These are phyloP conservation scores for Suhomyces yuchorum DNA, from an alignment of 1,139 yeast genomes.

Conservation along the genomic window DNA sequence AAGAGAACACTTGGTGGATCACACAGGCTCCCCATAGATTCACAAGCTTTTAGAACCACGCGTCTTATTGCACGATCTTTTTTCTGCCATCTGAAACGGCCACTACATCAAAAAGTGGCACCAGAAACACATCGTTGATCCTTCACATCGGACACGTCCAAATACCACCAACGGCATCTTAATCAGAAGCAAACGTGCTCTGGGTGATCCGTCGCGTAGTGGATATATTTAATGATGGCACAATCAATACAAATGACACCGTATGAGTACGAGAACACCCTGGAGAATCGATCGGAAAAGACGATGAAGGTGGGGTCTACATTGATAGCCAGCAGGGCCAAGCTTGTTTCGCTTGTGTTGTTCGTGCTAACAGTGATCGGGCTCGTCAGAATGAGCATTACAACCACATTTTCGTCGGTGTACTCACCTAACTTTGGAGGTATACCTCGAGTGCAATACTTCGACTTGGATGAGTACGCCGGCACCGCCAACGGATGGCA, in stretches of 20 bases:
- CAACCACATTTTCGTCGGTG: not conserved
- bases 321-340: not conserved
- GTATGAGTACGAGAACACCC: slow-evolving; percentile 19
- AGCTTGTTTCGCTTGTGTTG: slow-evolving; percentile 1
- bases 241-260: slow-evolving; percentile 19
- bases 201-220: not conserved
- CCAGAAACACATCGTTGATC: not conserved
- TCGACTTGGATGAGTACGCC: slow-evolving; percentile 46
- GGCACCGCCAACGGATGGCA: slow-evolving; percentile 58
- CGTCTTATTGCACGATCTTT: not conserved
- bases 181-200: not conserved
- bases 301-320: not conserved
- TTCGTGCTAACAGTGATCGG: slow-evolving; percentile 2
- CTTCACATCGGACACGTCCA: not conserved
- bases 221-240: slow-evolving; percentile 7
- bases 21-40: not conserved
- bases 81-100: not conserved
- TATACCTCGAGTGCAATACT: slow-evolving; percentile 36
- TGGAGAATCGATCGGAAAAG: not conserved
- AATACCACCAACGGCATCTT: not conserved
- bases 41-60: not conserved
- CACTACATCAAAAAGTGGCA: not conserved
- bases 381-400: not conserved
- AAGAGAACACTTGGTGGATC: not conserved
- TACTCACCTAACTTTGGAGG: slow-evolving; percentile 25